phyloP scores from a whole-genome alignment of 148 eudicot species.

The Chenopodium quinoa region DNA sequence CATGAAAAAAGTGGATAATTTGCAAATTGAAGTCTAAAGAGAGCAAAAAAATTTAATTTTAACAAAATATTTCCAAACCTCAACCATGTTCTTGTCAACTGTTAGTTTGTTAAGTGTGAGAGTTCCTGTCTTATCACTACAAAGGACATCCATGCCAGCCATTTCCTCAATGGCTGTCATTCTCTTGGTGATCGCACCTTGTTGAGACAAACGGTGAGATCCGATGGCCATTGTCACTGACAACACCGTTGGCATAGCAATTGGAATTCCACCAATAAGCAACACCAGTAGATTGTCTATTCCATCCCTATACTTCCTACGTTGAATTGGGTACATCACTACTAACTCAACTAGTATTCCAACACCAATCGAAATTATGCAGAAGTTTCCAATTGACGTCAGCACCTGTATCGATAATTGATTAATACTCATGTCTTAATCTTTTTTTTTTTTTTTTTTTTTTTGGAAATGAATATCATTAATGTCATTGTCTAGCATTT shows the following conservation, averaged over 20 bases:
- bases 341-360: conserved; percentile 66
- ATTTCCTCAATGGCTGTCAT: conserved; percentile 92
- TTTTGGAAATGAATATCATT: not conserved
- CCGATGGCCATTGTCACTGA: conserved; percentile 93
- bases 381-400: conserved; percentile 85
- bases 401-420: conserved; percentile 44
- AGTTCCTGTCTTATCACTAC: conserved; percentile 90
- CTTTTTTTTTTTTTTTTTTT: no score
- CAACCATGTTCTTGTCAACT: conserved; percentile 60
- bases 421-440: no score
- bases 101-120: conserved; percentile 81
- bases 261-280: conserved; percentile 84
- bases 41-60: no score
- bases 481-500: not conserved
- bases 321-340: conserved; percentile 81
- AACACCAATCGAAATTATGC: conserved; percentile 61
- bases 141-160: conserved; percentile 95
- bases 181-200: conserved; percentile 87
- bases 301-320: conserved; percentile 67
- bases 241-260: conserved; percentile 87
- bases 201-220: conserved; percentile 72
- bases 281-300: conserved; percentile 77
- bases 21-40: no score
- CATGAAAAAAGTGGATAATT: conserved; percentile 10
- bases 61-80: conserved; percentile 36